Conservation (phyloP, 2,329 filamentous ascomycete genomes). For the Diaporthe nobilis region DNA sequence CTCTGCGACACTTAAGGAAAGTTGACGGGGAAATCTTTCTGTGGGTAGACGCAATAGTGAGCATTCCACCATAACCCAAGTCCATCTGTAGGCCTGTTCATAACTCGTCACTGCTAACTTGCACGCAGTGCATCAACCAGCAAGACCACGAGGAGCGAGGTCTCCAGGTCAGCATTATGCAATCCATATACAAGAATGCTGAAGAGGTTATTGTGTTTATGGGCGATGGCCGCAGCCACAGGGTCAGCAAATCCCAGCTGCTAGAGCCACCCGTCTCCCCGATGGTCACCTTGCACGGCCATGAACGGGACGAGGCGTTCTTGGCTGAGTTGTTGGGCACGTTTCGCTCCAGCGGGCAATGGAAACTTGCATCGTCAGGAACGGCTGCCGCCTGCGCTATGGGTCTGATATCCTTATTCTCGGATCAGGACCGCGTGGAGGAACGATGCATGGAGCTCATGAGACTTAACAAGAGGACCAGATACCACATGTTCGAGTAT, state of each 20-base stretch:
- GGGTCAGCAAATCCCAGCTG: not conserved
- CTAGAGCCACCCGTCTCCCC: not conserved
- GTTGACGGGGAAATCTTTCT: not conserved
- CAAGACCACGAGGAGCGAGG: not conserved
- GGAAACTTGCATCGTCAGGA: not conserved
- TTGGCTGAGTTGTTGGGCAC: not conserved
- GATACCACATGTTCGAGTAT: slow-evolving; percentile 26
- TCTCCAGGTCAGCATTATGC: slow-evolving; percentile 31
- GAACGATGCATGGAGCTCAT: not conserved
- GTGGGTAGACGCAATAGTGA: slow-evolving; percentile 33
- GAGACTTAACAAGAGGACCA: not conserved
- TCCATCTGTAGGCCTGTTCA: too few relatives aligned
- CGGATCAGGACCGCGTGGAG: not conserved
- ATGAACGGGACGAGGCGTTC: not conserved
- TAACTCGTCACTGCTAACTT: too few relatives aligned
- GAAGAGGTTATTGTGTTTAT: slow-evolving; percentile 34
- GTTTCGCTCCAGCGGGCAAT: not conserved
- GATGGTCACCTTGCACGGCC: not conserved
- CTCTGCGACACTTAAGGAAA: not conserved
- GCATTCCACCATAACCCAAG: too few relatives aligned
- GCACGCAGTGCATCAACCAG: slow-evolving; percentile 33
- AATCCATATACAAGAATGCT: slow-evolving; percentile 25
- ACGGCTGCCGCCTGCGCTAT: slow-evolving; percentile 2
- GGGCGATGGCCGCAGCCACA: slow-evolving; percentile 31
- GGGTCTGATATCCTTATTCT: slow-evolving; percentile 11